phyloP scores from a whole-genome alignment of 2,329 filamentous ascomycete species.

The Bipolaris sorokiniana region DNA sequence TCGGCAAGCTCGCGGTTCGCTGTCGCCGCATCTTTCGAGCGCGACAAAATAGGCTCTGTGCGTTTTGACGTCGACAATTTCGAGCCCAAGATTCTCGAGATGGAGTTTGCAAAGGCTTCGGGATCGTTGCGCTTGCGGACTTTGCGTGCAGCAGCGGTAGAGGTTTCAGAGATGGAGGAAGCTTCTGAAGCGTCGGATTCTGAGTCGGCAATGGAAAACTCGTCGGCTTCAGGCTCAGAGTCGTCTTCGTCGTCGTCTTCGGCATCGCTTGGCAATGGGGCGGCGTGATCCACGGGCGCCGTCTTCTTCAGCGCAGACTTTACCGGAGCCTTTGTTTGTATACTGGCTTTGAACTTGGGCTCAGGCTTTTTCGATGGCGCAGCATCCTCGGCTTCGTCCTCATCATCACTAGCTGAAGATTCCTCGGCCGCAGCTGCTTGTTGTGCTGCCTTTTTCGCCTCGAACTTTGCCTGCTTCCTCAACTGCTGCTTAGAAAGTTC shows the following conservation, averaged over 20 bases:
- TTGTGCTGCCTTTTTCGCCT: slow-evolving; percentile 24
- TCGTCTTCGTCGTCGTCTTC: slow-evolving; percentile 19
- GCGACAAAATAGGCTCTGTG: slow-evolving; percentile 87
- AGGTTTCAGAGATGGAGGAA: slow-evolving; percentile 43
- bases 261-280: slow-evolving; percentile 34
- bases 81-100: slow-evolving; percentile 88
- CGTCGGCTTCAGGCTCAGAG: slow-evolving; percentile 47
- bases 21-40: slow-evolving; percentile 75
- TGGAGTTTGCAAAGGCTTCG: slow-evolving; percentile 85
- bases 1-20: slow-evolving; percentile 76
- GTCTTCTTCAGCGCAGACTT: slow-evolving; percentile 36
- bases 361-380: slow-evolving; percentile 23
- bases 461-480: slow-evolving; percentile 26
- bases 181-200: slow-evolving; percentile 47
- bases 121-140: slow-evolving; percentile 92
- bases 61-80: slow-evolving; percentile 84
- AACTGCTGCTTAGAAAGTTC: slow-evolving; percentile 23
- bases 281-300: slow-evolving; percentile 37
- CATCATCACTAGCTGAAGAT: slow-evolving; percentile 17
- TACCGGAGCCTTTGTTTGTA: slow-evolving; percentile 22
- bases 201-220: slow-evolving; percentile 41
- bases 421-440: slow-evolving; percentile 17
- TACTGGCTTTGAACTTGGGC: slow-evolving; percentile 30
- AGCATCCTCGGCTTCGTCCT: slow-evolving; percentile 1
- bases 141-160: slow-evolving; percentile 43